Conservation (phyloP, 2,329 filamentous ascomycete genomes). For the Colletotrichum coccodes region DNA sequence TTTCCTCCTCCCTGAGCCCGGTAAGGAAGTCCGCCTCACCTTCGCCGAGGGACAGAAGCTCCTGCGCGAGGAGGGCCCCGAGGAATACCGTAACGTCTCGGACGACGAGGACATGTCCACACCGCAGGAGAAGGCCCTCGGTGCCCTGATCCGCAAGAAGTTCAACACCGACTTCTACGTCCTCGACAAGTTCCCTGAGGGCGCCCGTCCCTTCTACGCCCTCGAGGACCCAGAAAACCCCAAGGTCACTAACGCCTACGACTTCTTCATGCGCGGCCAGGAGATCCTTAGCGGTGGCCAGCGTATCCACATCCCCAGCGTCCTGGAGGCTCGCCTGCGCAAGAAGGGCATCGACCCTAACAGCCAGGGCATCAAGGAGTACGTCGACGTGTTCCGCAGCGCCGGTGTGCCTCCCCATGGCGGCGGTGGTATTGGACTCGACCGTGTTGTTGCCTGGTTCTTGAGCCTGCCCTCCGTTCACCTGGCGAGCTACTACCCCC, state of each 20-base stretch:
- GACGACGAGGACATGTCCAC: conserved; percentile 86
- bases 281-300: conserved; percentile 82
- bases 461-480: conserved; percentile 69
- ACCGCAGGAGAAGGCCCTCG: conserved; percentile 88
- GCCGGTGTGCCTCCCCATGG: conserved; percentile 92
- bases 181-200: conserved; percentile 94
- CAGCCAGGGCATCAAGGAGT: conserved; percentile 83
- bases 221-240: conserved; percentile 77
- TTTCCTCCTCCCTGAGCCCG: conserved; percentile 78
- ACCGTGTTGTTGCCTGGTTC: conserved; percentile 81
- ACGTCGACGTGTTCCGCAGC: conserved; percentile 82
- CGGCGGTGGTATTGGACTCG: conserved; percentile 88
- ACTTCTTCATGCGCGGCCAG: conserved; percentile 93
- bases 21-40: conserved; percentile 79
- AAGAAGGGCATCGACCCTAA: conserved; percentile 83
- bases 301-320: conserved; percentile 55
- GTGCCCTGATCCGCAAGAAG: conserved; percentile 85
- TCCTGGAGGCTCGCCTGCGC: conserved; percentile 82
- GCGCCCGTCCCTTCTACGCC: conserved; percentile 91
- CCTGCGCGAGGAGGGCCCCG: conserved; percentile 77
- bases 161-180: conserved; percentile 97
- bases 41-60: conserved; percentile 84
- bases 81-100: conserved; percentile 72
- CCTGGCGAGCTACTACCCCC: conserved; percentile 66
- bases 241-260: conserved; percentile 72